Percentiles rank a stretch among this genome's conserved stretches.
These are phyloP conservation scores for Spergularia marina DNA, from an alignment of 148 eudicot species.

Conservation along the genomic window DNA sequence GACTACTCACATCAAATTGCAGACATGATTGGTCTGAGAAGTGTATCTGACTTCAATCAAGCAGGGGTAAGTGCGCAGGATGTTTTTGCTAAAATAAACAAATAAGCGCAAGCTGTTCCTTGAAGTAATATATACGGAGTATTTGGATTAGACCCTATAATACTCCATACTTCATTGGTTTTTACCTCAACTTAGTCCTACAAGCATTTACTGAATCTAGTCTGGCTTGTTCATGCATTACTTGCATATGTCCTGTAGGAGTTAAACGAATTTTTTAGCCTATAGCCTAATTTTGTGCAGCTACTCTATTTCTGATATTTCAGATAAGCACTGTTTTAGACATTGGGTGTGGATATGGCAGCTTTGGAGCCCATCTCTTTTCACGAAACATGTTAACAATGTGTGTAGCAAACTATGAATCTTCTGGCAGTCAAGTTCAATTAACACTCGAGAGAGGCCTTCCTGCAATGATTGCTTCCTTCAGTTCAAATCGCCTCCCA, in stretches of 20 bases:
- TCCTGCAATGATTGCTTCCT: conserved; percentile 92
- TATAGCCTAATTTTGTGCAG: not conserved
- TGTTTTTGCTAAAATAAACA: too few species aligned
- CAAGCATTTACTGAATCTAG: too few species aligned
- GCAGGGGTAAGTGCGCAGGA: conserved; percentile 63
- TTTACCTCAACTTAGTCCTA: not conserved
- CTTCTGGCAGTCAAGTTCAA: conserved; percentile 96
- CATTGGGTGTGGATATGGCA: conserved; percentile 96
- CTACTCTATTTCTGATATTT: conserved; percentile 6
- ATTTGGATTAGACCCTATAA: not conserved
- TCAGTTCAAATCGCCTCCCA: conserved; percentile 67
- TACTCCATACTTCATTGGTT: not conserved
- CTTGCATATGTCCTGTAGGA: not conserved
- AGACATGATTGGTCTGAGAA: conserved; percentile 87
- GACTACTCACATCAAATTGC: conserved; percentile 96
- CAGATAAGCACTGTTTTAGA: conserved; percentile 91
- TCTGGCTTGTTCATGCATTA: too few species aligned
- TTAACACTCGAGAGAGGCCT: conserved; percentile 96
- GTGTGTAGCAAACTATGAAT: conserved; percentile 88
- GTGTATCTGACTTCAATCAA: conserved; percentile 68
- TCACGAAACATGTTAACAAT: conserved; percentile 63
- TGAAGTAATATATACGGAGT: not conserved
- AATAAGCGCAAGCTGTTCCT: not conserved
- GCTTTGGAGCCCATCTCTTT: conserved; percentile 91
- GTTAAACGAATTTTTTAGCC: not conserved